phyloP scores from a whole-genome alignment of 805 yeast genomes.

The Spathaspora passalidarum region DNA sequence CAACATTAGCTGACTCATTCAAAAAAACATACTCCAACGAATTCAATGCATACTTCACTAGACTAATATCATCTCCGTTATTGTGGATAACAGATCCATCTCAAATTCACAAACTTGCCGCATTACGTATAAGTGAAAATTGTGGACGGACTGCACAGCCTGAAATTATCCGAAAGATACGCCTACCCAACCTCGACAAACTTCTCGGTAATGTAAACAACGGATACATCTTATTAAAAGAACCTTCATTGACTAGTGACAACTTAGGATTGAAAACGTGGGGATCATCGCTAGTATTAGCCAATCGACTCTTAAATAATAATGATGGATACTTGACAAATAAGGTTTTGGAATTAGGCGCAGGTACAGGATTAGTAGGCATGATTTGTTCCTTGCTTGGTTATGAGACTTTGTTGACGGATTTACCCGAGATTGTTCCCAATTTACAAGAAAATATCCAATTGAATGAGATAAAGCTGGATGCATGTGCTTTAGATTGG shows the following conservation, averaged over 20 bases:
- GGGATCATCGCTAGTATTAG: slow-evolving; percentile 83
- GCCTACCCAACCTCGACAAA: slow-evolving; percentile 34
- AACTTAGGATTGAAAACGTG: slow-evolving; percentile 90
- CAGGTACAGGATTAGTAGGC: slow-evolving; percentile 94
- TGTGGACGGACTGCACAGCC: slow-evolving; percentile 88
- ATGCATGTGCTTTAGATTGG: slow-evolving; percentile 75
- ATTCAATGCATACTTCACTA: slow-evolving; percentile 47
- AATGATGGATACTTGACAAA: slow-evolving; percentile 16
- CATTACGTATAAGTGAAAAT: slow-evolving; percentile 69
- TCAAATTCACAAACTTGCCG: slow-evolving; percentile 50
- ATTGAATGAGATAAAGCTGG: slow-evolving; percentile 39
- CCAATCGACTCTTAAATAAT: slow-evolving; percentile 46
- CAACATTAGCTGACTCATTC: slow-evolving; percentile 24
- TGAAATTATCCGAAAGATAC: slow-evolving; percentile 57
- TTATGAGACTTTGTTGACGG: slow-evolving; percentile 56
- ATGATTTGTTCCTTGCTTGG: slow-evolving; percentile 62
- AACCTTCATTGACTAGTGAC: slow-evolving; percentile 85
- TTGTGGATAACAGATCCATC: slow-evolving; percentile 43
- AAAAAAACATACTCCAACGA: slow-evolving; percentile 29
- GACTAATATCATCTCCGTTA: slow-evolving; percentile 47
- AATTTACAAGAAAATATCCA: slow-evolving; percentile 61
- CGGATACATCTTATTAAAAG: slow-evolving; percentile 45
- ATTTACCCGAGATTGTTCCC: slow-evolving; percentile 70
- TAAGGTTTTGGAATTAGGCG: slow-evolving; percentile 72
- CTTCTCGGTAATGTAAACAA: slow-evolving; percentile 16